Conservation (phyloP, 352 stramenopile species). For the Phytophthora fragariaefolia region DNA sequence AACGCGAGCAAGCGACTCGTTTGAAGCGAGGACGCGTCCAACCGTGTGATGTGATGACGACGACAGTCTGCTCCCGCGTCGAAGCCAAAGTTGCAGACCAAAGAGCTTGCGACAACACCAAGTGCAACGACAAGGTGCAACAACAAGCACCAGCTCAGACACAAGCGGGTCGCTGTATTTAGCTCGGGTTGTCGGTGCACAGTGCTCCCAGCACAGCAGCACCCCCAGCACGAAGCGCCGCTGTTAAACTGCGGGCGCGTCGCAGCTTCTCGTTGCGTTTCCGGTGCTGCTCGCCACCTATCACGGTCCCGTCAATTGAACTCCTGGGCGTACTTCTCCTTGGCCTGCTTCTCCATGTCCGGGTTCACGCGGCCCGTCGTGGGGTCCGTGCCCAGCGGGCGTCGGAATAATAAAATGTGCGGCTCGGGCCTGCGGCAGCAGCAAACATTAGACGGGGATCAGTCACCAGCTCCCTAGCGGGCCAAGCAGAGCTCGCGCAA, state of each 20-base stretch:
- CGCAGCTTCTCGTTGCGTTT: conserved; percentile 19
- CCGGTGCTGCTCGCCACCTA: conserved; percentile 1
- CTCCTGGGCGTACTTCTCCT: conserved; percentile 95
- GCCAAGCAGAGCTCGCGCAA: conserved; percentile 15
- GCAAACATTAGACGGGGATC: conserved; percentile 17
- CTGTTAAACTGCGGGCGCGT: conserved; percentile 14
- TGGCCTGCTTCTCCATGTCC: conserved; percentile 94
- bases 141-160: background rate
- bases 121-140: background rate
- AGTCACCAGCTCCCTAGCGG: conserved; percentile 12
- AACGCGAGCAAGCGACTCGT: conserved; percentile 11
- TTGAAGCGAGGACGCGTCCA: conserved; percentile 10
- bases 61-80: background rate
- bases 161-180: conserved; percentile 10
- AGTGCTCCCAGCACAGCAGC: background rate
- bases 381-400: conserved; percentile 97
- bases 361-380: conserved; percentile 94
- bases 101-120: background rate
- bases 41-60: conserved; percentile 47
- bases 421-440: conserved; percentile 91
- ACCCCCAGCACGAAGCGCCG: background rate
- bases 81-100: conserved; percentile 4
- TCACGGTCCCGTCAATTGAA: conserved; percentile 51
- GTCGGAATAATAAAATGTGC: conserved; percentile 99
- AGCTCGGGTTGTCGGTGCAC: background rate